phyloP scores from a whole-genome alignment of 1,284 basidiomycete genomes.

The Rhodotorula glutinis region DNA sequence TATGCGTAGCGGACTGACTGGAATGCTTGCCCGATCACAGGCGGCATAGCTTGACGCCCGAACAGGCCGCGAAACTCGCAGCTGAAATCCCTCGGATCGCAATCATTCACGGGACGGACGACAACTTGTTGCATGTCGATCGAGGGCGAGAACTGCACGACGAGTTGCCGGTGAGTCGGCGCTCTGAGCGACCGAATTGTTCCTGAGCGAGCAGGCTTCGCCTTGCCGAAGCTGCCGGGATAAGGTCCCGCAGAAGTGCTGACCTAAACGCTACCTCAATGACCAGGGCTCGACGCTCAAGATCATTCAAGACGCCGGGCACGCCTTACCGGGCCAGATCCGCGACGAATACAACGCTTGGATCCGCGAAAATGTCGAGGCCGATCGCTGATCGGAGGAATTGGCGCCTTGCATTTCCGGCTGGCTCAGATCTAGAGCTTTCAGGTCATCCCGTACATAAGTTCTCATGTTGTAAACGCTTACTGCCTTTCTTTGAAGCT shows the following conservation, averaged over 20 bases:
- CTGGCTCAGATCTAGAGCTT: too few species aligned
- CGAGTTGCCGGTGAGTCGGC: conserved; percentile 56
- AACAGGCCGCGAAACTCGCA: conserved; percentile 59
- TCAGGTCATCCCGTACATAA: too few species aligned
- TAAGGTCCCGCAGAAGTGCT: too few species aligned
- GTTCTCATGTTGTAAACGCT: too few species aligned
- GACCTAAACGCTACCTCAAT: too few species aligned
- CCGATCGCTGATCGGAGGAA: not conserved
- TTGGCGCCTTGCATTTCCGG: not conserved
- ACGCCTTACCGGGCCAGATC: conserved; percentile 34
- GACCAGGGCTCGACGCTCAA: conserved; percentile 28
- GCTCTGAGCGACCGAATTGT: too few species aligned
- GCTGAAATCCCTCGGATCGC: conserved; percentile 59
- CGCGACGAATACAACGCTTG: conserved; percentile 29
- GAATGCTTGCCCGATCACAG: not conserved
- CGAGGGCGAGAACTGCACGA: conserved; percentile 61
- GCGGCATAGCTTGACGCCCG: conserved; percentile 61
- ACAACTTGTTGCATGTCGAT: conserved; percentile 61
- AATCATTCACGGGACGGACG: conserved; percentile 71
- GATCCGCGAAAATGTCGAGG: conserved; percentile 14
- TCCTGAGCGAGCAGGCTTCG: too few species aligned
- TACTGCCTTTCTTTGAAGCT: too few species aligned
- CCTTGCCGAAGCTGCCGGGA: too few species aligned
- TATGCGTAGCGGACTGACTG: not conserved
- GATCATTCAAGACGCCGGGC: conserved; percentile 28